Evolutionary conservation across 441 rosid species (phyloP), one percentile per base, ranked within the genome.

Genomic region (Gossypium laxum): DNA sequence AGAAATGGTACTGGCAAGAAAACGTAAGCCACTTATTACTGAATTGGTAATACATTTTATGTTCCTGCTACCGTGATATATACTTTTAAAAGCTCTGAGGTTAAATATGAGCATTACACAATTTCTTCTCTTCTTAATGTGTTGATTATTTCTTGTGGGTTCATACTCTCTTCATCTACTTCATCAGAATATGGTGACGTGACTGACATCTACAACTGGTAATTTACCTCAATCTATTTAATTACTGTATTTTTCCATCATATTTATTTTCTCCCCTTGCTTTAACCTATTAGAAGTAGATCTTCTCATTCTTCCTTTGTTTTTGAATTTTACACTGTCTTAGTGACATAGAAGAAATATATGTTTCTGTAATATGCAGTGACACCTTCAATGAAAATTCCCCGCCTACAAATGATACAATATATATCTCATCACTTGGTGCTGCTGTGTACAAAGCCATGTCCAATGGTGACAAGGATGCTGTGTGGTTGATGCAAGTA

Each of bases 401-500:
- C 59, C 99, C 97, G 26, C 99, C 98, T 58, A 90, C 99, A 59
- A 85, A 81, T 80, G 93, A 94, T 73, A 73, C 96, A 69, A 71
- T 76, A 59, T 94, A 86, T 74, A 94, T 94, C 77, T 87, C 92
- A 60, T 84, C 85, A 32, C 94, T 92, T 19, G 98, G 99, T 81
- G 85, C 88, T 72, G 96, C 96, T 55, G 95, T 94, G 48, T 92
- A 88, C 78, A 87, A 87, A 84, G 99, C 99, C 69, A 92, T 94
- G 99, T 87, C 92, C 5, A 81, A 78, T 81, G 99, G 89, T 59
- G 91, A 94, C 80, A 81, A 88, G 71, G 83, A 90, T 80, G 94
- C 99, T 75, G 91, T 94, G 67, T 94, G 99, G 99, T 78, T 94
- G 79, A 94, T 94, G 99, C 99, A 94, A 80, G 99, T 94, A 87